These are phyloP conservation scores for Leavenworthia alabamica DNA, from an alignment of 345 rosid species.

Conservation along the genomic window DNA sequence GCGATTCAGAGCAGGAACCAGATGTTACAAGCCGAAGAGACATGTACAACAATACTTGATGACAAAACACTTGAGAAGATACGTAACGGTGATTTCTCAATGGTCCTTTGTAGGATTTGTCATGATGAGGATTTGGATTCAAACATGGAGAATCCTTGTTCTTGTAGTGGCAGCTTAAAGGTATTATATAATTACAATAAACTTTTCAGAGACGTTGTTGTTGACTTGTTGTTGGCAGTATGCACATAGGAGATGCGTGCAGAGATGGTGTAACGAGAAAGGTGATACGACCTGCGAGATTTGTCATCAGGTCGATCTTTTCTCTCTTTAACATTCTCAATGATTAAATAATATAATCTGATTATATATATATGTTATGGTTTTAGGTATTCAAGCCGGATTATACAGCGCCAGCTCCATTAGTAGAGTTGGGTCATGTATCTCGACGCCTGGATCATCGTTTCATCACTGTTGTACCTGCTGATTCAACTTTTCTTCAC, in stretches of 20 bases:
- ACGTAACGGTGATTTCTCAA: conserved; percentile 31
- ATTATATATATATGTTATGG: not conserved
- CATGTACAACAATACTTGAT: conserved; percentile 32
- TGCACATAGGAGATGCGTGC: conserved; percentile 85
- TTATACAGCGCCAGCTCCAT: conserved; percentile 77
- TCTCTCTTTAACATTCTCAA: not conserved
- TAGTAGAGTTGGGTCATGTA: conserved; percentile 56
- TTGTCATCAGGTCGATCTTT: conserved; percentile 71
- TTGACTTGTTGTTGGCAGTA: conserved; percentile 43
- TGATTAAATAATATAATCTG: not conserved
- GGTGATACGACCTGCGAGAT: conserved; percentile 81
- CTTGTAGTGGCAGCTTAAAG: conserved; percentile 92
- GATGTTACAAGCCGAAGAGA: conserved; percentile 38
- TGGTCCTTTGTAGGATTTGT: conserved; percentile 92
- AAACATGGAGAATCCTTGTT: conserved; percentile 88
- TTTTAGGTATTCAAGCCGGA: conserved; percentile 77
- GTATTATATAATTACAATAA: too few species aligned
- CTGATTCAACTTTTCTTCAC: conserved; percentile 41
- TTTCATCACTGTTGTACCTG: conserved; percentile 63
- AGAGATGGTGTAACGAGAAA: conserved; percentile 93
- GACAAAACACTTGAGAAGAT: conserved; percentile 32
- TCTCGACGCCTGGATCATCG: conserved; percentile 55
- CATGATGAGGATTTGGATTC: conserved; percentile 82
- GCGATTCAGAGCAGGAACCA: conserved; percentile 71
- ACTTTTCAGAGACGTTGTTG: too few species aligned